Conservation (phyloP, 2,329 filamentous ascomycete species). For the Sclerotinia sclerotiorum region DNA sequence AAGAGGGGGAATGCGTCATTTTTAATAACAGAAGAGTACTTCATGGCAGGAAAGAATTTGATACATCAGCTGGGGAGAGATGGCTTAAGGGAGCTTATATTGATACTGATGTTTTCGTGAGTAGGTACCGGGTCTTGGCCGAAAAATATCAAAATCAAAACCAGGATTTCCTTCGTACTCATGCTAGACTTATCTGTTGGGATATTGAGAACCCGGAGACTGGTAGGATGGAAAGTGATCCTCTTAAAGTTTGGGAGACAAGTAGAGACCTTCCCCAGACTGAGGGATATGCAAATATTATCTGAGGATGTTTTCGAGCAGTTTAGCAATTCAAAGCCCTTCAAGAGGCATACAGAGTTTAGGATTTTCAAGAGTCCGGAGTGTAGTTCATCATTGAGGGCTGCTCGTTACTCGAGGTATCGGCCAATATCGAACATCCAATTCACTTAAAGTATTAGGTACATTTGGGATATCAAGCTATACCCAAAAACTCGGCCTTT, state of each 20-base stretch:
- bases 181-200: conserved; percentile 16
- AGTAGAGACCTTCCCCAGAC: conserved; percentile 19
- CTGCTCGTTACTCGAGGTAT: too few relatives aligned
- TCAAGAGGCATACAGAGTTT: not conserved
- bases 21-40: conserved; percentile 87
- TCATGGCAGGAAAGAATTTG: conserved; percentile 79
- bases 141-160: conserved; percentile 24
- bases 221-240: conserved; percentile 22
- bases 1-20: conserved; percentile 84
- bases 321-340: not conserved
- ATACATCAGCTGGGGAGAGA: conserved; percentile 62
- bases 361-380: not conserved
- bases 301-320: not conserved
- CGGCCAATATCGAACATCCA: not conserved
- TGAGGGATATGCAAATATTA: conserved; percentile 18
- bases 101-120: conserved; percentile 61
- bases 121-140: conserved; percentile 46
- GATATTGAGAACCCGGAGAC: conserved; percentile 17
- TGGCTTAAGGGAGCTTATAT: conserved; percentile 89
- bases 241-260: conserved; percentile 16
- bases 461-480: not conserved
- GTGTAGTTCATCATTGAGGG: not conserved
- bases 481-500: not conserved
- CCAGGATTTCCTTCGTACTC: not conserved
- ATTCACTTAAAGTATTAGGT: not conserved